Percentiles rank a stretch among this genome's conserved stretches.
These are phyloP conservation scores for Diaporthe citrichinensis DNA, from an alignment of 2,329 filamentous ascomycete species.

Conservation along the genomic window DNA sequence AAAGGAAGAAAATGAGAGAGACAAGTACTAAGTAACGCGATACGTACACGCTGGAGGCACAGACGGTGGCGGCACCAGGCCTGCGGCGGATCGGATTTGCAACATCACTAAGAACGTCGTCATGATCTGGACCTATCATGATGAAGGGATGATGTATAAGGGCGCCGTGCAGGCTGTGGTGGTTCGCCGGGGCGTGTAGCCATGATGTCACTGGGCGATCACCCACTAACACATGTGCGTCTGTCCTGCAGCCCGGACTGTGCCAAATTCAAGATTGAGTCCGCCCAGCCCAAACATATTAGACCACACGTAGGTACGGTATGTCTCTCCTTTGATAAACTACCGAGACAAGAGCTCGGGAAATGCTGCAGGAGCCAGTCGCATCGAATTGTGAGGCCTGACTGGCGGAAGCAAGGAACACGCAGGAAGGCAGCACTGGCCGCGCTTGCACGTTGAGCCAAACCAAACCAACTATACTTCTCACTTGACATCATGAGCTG, in stretches of 20 bases:
- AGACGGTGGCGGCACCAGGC: not conserved
- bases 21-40: too few species aligned
- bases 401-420: not conserved
- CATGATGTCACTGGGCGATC: constrained; percentile 26
- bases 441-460: not conserved
- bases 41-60: not conserved
- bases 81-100: not conserved
- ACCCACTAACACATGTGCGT: not conserved
- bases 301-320: too few species aligned
- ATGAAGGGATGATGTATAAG: constrained; percentile 10
- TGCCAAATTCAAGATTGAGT: not conserved
- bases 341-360: not conserved
- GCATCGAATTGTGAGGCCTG: not conserved
- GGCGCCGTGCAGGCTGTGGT: not conserved
- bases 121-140: not conserved
- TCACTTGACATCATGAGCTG: constrained; percentile 21
- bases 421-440: not conserved
- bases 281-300: not conserved
- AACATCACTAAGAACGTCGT: not conserved
- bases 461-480: not conserved
- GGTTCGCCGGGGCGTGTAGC: not conserved
- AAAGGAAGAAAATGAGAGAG: not conserved
- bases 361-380: not conserved
- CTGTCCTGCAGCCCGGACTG: not conserved
- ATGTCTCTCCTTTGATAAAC: too few species aligned